These are phyloP conservation scores for Alisma plantagoaquatica DNA, from an alignment of 106 monocot genomes.

Conservation along the genomic window DNA sequence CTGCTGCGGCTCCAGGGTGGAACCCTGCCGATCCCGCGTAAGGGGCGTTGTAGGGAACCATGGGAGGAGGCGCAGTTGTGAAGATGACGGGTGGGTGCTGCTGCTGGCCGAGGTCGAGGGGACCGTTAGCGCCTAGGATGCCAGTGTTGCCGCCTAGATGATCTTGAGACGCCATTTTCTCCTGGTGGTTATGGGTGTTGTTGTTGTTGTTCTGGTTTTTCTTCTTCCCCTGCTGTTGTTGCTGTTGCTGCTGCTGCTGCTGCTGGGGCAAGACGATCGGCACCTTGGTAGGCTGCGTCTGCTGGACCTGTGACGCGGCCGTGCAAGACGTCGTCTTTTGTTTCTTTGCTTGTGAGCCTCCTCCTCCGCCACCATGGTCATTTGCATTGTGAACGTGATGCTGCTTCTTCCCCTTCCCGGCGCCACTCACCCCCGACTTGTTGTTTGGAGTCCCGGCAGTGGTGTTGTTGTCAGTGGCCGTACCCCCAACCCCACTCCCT, in stretches of 20 bases:
- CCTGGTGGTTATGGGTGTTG: too few relatives aligned
- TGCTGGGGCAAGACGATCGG: background rate
- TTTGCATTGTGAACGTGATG: too few relatives aligned
- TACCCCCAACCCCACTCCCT: background rate
- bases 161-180: too few relatives aligned
- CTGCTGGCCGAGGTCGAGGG: too few relatives aligned
- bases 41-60: constrained; percentile 9
- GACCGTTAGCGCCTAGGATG: too few relatives aligned
- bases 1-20: background rate
- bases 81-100: constrained; percentile 6
- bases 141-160: too few relatives aligned
- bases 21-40: too few relatives aligned
- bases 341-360: background rate
- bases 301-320: constrained; percentile 1
- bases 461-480: background rate
- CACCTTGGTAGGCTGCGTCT: constrained; percentile 2
- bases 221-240: constrained; percentile 9
- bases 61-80: constrained; percentile 5
- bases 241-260: constrained; percentile 5
- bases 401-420: constrained; percentile 5
- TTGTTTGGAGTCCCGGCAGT: too few relatives aligned
- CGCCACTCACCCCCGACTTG: constrained; percentile 5
- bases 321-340: too few relatives aligned
- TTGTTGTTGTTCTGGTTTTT: background rate
- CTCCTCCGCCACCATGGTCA: too few relatives aligned